Percentiles rank a stretch among this genome's conserved stretches.
Conservation (phyloP, 768 basidiomycete genomes). For the Russula olivacea region DNA sequence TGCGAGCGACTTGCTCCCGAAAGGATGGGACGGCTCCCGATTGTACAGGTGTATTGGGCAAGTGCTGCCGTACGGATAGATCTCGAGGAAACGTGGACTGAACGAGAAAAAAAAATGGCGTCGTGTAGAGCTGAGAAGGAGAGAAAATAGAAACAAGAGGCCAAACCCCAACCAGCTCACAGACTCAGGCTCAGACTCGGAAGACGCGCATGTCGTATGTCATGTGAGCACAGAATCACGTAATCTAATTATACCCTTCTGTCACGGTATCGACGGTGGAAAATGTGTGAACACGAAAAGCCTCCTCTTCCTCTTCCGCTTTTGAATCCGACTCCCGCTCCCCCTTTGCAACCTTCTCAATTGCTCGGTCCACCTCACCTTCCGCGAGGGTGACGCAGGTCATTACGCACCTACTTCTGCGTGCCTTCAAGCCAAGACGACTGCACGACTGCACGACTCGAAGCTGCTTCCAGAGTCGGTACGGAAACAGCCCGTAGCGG, state of each 20-base stretch:
- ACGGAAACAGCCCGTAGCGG: not conserved
- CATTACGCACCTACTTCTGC: not conserved
- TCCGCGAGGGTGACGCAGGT: slow-evolving; percentile 67
- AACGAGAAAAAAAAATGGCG: slow-evolving; percentile 18
- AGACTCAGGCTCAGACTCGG: not conserved
- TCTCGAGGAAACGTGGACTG: slow-evolving; percentile 7
- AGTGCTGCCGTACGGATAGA: not conserved
- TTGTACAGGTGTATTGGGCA: slow-evolving; percentile 11
- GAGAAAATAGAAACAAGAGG: not conserved
- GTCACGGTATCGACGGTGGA: no score
- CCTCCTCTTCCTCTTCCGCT: slow-evolving; percentile 30
- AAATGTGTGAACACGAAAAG: no score
- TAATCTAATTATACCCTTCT: slow-evolving; percentile 28
- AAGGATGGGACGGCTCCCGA: slow-evolving; percentile 29
- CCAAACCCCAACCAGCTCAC: slow-evolving; percentile 23
- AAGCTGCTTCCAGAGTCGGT: slow-evolving; percentile 1
- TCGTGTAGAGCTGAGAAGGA: not conserved
- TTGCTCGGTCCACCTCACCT: slow-evolving; percentile 35
- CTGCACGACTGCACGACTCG: not conserved
- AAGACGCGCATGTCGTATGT: not conserved
- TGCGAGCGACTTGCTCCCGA: slow-evolving; percentile 34
- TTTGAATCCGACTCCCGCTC: slow-evolving; percentile 38
- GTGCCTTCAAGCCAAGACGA: not conserved
- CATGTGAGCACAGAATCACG: not conserved
- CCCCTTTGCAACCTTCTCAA: slow-evolving; percentile 25